phyloP scores from a whole-genome alignment of 768 basidiomycete genomes.

The Daedalea quercina region DNA sequence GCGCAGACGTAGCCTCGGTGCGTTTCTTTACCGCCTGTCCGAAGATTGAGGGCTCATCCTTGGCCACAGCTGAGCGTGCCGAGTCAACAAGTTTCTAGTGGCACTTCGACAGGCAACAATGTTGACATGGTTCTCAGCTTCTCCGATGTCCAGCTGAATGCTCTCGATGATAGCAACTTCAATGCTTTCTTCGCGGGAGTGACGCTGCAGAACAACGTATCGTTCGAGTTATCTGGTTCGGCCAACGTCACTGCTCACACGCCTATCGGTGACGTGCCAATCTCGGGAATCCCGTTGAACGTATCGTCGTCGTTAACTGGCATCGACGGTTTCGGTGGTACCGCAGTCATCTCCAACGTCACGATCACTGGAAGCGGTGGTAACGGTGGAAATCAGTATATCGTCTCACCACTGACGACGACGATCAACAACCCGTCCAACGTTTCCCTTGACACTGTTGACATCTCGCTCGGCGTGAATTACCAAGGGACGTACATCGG shows the following conservation, averaged over 20 bases:
- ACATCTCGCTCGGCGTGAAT: constrained; percentile 50
- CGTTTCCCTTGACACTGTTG: constrained; percentile 51
- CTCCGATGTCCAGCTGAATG: constrained; percentile 45
- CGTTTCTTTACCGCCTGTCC: constrained; percentile 6
- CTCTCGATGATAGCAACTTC: constrained; percentile 51
- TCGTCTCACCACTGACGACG: constrained; percentile 51
- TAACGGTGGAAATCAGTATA: constrained; percentile 49
- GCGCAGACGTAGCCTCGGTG: constrained; percentile 49
- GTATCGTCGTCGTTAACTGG: constrained; percentile 55
- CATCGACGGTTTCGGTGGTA: constrained; percentile 52
- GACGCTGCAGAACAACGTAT: constrained; percentile 38
- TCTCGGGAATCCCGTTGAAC: constrained; percentile 56
- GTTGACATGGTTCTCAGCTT: constrained; percentile 54
- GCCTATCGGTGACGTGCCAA: constrained; percentile 58
- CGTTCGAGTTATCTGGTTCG: constrained; percentile 46
- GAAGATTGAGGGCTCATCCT: neutral
- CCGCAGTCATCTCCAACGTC: constrained; percentile 47
- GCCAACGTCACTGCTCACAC: constrained; percentile 56
- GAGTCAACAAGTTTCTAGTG: constrained; percentile 40
- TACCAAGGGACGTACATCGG: constrained; percentile 53
- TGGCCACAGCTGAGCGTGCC: constrained; percentile 43
- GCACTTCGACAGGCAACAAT: constrained; percentile 65
- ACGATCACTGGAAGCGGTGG: constrained; percentile 61
- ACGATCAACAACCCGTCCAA: constrained; percentile 63
- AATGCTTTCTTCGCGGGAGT: constrained; percentile 50